These are phyloP conservation scores for Malassezia furfur DNA, from an alignment of 1,284 basidiomycete genomes.

Conservation along the genomic window DNA sequence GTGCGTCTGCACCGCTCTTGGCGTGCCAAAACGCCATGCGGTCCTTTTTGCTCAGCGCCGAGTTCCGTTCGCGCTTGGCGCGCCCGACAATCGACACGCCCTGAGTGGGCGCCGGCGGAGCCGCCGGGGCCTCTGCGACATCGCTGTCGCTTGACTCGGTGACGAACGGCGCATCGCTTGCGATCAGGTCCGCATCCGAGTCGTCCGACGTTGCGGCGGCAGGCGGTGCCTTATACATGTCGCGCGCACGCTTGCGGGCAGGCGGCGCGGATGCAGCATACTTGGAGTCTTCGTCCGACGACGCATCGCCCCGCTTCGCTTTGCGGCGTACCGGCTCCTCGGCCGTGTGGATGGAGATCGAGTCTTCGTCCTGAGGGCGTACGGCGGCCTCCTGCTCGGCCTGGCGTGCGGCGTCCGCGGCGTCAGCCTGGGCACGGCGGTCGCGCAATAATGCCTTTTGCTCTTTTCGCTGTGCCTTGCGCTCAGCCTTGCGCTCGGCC, in stretches of 20 bases:
- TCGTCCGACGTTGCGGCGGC: not conserved
- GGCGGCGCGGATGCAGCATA: not conserved
- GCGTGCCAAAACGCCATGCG: conserved; percentile 10
- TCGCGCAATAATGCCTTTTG: not conserved
- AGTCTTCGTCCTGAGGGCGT: not conserved
- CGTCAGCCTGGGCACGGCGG: not conserved
- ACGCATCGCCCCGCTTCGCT: not conserved
- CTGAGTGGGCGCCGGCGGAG: not conserved
- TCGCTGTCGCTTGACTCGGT: conserved; percentile 15
- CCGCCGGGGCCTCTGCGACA: not conserved
- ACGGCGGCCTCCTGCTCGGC: not conserved
- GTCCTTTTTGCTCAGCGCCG: conserved; percentile 9
- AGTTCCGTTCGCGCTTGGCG: conserved; percentile 1
- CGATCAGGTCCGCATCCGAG: conserved; percentile 2
- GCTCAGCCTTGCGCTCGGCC: not conserved
- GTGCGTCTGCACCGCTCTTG: conserved; percentile 2
- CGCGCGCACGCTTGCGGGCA: not conserved
- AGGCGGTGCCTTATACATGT: not conserved
- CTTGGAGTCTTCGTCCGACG: not conserved
- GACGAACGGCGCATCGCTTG: conserved; percentile 12
- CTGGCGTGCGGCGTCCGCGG: not conserved
- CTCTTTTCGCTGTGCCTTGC: not conserved
- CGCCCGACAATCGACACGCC: conserved; percentile 10
- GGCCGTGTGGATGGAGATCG: not conserved
- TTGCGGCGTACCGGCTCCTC: not conserved